phyloP scores from a whole-genome alignment of 1,284 basidiomycete genomes.

The Ceratobasidium sp. region DNA sequence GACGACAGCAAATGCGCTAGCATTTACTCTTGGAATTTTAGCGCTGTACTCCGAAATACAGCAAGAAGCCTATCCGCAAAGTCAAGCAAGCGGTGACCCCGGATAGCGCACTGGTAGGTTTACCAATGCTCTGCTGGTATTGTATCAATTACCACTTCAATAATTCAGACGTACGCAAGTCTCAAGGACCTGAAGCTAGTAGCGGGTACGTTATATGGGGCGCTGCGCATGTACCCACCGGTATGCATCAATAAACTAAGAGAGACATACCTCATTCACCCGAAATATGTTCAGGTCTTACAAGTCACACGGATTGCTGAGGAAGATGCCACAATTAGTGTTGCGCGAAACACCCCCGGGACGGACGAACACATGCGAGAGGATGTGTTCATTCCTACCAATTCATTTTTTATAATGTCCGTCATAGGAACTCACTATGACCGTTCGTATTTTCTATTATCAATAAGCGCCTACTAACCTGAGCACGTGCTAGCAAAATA shows the following conservation, averaged over 20 bases:
- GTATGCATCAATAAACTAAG: background rate
- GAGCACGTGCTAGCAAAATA: constrained; percentile 18
- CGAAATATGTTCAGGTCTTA: background rate
- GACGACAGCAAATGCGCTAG: constrained; percentile 40
- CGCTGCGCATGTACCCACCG: constrained; percentile 32
- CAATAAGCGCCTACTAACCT: too few species aligned
- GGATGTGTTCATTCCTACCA: background rate
- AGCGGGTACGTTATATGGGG: constrained; percentile 6
- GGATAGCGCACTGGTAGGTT: too few species aligned
- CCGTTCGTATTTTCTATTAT: background rate
- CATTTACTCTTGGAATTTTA: constrained; percentile 25
- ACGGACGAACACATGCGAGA: background rate
- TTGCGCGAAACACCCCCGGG: background rate
- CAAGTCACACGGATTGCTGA: background rate
- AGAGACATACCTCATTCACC: background rate
- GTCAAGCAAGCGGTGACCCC: constrained; percentile 8
- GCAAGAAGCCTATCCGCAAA: constrained; percentile 18
- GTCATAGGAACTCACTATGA: background rate
- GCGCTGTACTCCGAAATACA: constrained; percentile 31
- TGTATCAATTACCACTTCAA: too few species aligned
- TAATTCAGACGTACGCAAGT: constrained; percentile 21
- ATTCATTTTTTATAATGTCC: background rate
- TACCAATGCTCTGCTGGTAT: too few species aligned
- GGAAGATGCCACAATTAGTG: background rate
- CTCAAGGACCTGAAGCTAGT: constrained; percentile 18